Evolutionary conservation across 805 yeast species (phyloP), one percentile per base, ranked within the genome.

Genomic region (Candida loeiensis): DNA sequence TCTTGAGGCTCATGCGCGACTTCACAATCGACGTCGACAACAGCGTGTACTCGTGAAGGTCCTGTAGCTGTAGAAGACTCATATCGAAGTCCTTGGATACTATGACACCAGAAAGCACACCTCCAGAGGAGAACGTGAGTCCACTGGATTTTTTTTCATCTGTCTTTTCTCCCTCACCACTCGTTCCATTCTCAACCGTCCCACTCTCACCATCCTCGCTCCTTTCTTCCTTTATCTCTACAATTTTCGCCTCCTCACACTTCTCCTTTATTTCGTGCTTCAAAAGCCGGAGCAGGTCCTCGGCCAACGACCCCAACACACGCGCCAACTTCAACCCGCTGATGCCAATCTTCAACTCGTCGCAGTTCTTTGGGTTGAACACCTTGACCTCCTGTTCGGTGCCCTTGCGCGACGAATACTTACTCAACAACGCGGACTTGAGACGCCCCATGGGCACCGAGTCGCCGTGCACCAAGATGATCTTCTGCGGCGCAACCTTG

Each of bases 391-490:
- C 98, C 36, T 85, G 79, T 13, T 85, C 93, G 0, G 97, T 87
- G 6, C 87, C 88, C 57, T 82, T 88, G 38, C 85, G 70, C 36
- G 80, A 76, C 2, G 88, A 74, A 55, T 91, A 93, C 61, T 88
- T 89, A 33, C 96, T 86, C 46, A 90, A 64, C 28, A 93, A 69
- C 0, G 99, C 98, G 19, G 96, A 85, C 60, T 93, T 93, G 41
- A 93, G 66, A 58, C 99, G 80, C 42, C 98, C 99, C 98, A 93
- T 93, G n/a, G 96, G 96, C 53, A 87, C 89, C 2, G 93, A 80
- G 55, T 93, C 99, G 9, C 99, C 99, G 61, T 93, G 99, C 2
- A 93, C 99, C 40, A 93, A 73, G 43, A 91, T 88, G 45, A 93
- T 85, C 40, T 85, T 80, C 44, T 76, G 76, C 0, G 99, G 95